A percentile compares a stretch with the other conserved stretches of the same genome.
Evolutionary conservation across 768 basidiomycete species (phyloP).

Genomic region (Termitomyces eurrhizus): DNA sequence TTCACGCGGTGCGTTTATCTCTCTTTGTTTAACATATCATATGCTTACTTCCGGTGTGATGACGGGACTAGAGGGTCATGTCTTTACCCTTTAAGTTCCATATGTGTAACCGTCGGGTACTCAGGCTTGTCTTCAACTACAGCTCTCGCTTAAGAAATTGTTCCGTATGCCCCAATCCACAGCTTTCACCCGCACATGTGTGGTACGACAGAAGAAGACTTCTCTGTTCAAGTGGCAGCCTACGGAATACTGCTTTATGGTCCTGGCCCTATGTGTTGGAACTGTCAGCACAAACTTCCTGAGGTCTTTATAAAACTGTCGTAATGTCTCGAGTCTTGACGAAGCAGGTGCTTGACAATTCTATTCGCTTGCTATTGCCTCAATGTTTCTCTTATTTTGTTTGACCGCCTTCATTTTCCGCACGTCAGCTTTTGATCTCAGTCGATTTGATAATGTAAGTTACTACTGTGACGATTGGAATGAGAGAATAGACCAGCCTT

Average conservation of each 20-base stretch:
- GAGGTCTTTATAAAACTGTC: neutral
- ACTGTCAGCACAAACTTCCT: neutral
- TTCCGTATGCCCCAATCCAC: constrained; percentile 3
- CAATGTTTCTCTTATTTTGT: constrained; percentile 14
- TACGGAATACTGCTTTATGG: constrained; percentile 2
- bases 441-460: constrained; percentile 59
- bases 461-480: neutral
- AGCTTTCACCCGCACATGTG: constrained; percentile 3
- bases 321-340: neutral
- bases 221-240: neutral
- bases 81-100: neutral
- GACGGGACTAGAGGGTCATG: neutral
- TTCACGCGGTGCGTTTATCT: constrained; percentile 15
- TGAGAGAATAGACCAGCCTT: neutral
- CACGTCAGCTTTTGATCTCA: constrained; percentile 46
- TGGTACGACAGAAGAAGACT: neutral
- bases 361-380: neutral
- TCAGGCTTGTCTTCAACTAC: neutral
- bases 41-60: constrained; percentile 9
- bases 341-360: neutral
- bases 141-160: neutral
- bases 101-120: neutral
- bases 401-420: constrained; percentile 8
- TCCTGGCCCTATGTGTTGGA: neutral
- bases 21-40: neutral